Conservation (phyloP, 805 yeast species). For the Ogataea neopini region DNA sequence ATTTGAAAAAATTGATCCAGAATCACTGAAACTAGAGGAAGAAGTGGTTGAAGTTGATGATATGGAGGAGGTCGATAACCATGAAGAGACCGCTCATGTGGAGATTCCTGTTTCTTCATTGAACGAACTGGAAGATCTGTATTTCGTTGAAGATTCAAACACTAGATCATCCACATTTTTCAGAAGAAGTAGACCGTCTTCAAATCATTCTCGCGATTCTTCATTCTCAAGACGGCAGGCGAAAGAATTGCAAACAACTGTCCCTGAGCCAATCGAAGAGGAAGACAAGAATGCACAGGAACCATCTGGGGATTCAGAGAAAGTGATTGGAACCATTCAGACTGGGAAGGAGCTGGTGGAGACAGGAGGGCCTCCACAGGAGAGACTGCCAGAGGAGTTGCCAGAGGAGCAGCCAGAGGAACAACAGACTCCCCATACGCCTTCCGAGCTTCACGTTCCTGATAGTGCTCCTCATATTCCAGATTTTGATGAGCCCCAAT, state of each 20-base stretch:
- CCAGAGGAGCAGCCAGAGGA: not conserved
- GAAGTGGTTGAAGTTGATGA: constrained; percentile 8
- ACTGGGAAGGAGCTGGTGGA: not conserved
- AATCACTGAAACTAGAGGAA: not conserved
- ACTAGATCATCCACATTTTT: constrained; percentile 31
- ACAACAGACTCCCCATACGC: not conserved
- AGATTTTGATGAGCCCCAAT: constrained; percentile 3
- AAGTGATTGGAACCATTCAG: no score
- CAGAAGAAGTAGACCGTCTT: constrained; percentile 21
- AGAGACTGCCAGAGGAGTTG: not conserved
- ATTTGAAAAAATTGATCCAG: not conserved
- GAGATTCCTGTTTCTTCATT: constrained; percentile 47
- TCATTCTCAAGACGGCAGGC: not conserved
- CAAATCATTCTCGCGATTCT: constrained; percentile 7
- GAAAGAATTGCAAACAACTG: not conserved
- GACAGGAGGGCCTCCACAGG: no score
- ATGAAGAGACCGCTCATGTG: constrained; percentile 21
- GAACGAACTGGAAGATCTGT: constrained; percentile 27
- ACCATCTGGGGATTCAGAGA: no score
- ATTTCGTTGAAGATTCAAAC: constrained; percentile 28
- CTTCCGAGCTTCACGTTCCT: constrained; percentile 3
- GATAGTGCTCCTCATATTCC: constrained; percentile 3
- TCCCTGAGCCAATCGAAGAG: constrained; percentile 1
- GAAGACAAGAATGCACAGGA: not conserved
- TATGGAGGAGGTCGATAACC: constrained; percentile 26